Conservation (phyloP, 169 alveolate genomes). For the Plasmodium berghei region DNA sequence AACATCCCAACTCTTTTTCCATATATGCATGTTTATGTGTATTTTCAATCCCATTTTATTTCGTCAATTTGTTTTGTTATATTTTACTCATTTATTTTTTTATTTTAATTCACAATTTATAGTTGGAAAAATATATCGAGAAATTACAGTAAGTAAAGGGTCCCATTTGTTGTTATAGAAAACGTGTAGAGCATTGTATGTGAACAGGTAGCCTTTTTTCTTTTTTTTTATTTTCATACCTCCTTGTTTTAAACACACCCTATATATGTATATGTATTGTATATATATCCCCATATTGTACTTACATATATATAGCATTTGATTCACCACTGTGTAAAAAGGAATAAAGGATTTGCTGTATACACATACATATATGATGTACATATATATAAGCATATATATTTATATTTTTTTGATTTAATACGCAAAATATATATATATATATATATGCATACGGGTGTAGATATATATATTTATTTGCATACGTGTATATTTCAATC, state of each 20-base stretch:
- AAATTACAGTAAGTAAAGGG: constrained; percentile 29
- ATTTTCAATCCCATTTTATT: not conserved
- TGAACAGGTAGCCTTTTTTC: not conserved
- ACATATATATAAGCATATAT: constrained; percentile 4
- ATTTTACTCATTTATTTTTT: not conserved
- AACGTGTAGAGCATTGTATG: not conserved
- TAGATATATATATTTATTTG: not conserved
- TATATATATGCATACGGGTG: constrained; percentile 1
- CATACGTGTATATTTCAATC: constrained; percentile 1
- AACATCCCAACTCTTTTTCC: not conserved
- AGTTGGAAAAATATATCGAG: constrained; percentile 68
- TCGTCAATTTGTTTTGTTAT: not conserved
- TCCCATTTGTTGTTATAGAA: not conserved
- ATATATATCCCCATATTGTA: not conserved
- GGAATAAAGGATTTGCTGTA: not conserved
- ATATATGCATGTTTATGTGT: not conserved
- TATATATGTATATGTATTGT: constrained; percentile 6
- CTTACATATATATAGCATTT: not conserved
- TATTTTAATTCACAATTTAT: constrained; percentile 1
- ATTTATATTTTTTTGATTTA: not conserved
- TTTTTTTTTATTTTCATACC: not conserved
- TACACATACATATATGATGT: not conserved
- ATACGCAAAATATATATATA: too few species aligned
- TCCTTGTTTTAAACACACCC: not conserved
- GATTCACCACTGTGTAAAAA: constrained; percentile 15